phyloP scores from a whole-genome alignment of 164 flowering plant species.

The Liriodendron chinense region DNA sequence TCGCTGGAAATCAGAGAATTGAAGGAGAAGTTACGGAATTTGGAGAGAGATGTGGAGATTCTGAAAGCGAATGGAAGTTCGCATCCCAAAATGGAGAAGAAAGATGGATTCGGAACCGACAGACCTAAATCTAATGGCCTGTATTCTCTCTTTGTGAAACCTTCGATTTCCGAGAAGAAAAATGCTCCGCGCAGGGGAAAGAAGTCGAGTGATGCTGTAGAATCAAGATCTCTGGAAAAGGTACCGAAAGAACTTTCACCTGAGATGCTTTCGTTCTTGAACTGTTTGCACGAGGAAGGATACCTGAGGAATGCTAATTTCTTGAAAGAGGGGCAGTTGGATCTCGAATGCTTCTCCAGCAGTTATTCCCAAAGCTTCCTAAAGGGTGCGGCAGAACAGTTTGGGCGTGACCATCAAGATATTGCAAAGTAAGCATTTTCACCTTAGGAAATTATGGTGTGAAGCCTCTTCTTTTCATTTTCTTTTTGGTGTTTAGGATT shows the following conservation, averaged over 20 bases:
- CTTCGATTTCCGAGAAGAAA: not conserved
- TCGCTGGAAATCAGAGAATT: conserved; percentile 8
- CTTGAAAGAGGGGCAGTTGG: conserved; percentile 18
- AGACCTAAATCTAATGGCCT: not conserved
- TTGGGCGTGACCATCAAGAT: conserved; percentile 24
- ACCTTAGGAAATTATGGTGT: too few species aligned
- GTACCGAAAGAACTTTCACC: conserved; percentile 10
- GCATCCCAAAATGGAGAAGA: not conserved
- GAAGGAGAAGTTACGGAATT: conserved; percentile 11
- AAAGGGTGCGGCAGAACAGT: conserved; percentile 19
- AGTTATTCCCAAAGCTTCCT: conserved; percentile 13
- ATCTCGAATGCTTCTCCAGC: conserved; percentile 8
- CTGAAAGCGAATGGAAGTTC: conserved; percentile 3
- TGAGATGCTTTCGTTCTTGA: conserved; percentile 18
- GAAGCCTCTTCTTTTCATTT: not conserved
- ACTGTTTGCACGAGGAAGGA: conserved; percentile 18
- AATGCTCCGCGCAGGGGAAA: not conserved
- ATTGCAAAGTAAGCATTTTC: conserved; percentile 22
- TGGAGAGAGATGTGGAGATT: conserved; percentile 13
- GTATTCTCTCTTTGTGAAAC: conserved; percentile 6
- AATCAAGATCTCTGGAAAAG: not conserved
- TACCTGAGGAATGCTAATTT: conserved; percentile 20
- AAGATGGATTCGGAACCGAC: not conserved
- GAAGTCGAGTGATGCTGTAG: not conserved
- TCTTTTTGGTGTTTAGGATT: not conserved